phyloP scores from a whole-genome alignment of 208 protist genomes.

The Trypanosoma cruzi region DNA sequence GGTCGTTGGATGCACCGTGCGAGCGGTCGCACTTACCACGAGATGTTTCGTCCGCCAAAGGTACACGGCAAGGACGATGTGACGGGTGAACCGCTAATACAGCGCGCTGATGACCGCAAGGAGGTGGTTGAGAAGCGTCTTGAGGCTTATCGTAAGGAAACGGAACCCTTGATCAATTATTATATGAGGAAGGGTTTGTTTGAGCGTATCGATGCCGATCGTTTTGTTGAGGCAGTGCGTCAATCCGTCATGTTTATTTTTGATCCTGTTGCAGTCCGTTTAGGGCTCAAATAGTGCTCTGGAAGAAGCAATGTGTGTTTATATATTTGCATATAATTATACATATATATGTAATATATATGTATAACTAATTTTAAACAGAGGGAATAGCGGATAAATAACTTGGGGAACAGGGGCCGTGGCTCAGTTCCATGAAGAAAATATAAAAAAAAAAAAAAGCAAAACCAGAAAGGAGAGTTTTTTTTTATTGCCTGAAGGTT shows the following conservation, averaged over 20 bases:
- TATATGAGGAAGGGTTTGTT: constrained; percentile 77
- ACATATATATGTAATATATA: constrained; percentile 11
- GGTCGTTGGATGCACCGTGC: constrained; percentile 92
- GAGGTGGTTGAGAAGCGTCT: constrained; percentile 91
- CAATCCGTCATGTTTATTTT: constrained; percentile 54
- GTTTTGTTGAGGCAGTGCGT: constrained; percentile 67
- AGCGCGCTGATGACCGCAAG: constrained; percentile 93
- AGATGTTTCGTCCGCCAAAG: constrained; percentile 92
- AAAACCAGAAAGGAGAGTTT: constrained; percentile 18
- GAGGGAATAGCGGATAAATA: neutral
- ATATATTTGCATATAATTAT: constrained; percentile 3
- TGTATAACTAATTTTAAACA: neutral
- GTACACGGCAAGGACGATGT: constrained; percentile 89
- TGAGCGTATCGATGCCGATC: constrained; percentile 72
- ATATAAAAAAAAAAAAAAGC: constrained; percentile 17
- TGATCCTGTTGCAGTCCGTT: constrained; percentile 70
- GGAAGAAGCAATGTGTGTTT: neutral
- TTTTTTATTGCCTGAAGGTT: neutral
- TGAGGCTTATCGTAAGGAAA: constrained; percentile 87
- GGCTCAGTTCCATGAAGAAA: neutral
- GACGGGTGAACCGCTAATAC: constrained; percentile 92
- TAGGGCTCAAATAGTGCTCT: constrained; percentile 19
- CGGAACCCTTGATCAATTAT: constrained; percentile 83
- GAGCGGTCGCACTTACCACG: constrained; percentile 94
- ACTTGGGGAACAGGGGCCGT: neutral